These are phyloP conservation scores for Psidium friedrichsthalianum DNA, from an alignment of 345 rosid species.

Conservation along the genomic window DNA sequence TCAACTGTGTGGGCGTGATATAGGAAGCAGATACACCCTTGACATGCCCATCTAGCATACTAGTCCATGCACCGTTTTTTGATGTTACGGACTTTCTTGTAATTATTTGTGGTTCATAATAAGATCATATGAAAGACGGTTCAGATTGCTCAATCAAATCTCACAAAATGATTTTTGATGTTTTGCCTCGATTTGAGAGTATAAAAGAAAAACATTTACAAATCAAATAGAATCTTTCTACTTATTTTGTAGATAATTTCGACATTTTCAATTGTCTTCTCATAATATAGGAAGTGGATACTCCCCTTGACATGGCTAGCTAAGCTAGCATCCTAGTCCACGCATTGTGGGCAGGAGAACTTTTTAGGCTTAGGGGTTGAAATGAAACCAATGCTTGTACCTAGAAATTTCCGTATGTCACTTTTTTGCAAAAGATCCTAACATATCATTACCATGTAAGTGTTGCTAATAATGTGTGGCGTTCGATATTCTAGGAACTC, in stretches of 20 bases:
- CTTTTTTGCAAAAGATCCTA: not conserved
- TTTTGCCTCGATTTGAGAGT: too few relatives aligned
- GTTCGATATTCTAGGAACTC: not conserved
- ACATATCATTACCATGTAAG: not conserved
- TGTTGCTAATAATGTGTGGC: rapidly evolving
- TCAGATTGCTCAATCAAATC: too few relatives aligned
- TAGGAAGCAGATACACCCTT: not conserved
- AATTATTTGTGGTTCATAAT: too few relatives aligned
- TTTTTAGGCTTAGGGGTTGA: not conserved
- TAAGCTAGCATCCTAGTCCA: not conserved
- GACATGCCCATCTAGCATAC: not conserved
- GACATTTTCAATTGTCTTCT: too few relatives aligned
- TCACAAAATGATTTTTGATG: too few relatives aligned
- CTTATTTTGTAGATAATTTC: too few relatives aligned
- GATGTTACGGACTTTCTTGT: too few relatives aligned
- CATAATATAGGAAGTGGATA: too few relatives aligned
- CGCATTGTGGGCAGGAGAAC: not conserved
- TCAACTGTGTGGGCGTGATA: not conserved
- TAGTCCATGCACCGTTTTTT: not conserved
- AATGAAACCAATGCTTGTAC: not conserved
- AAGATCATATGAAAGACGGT: too few relatives aligned
- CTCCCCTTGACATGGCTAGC: not conserved
- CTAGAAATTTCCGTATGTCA: not conserved
- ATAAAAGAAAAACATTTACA: too few relatives aligned
- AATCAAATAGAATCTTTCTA: too few relatives aligned